A percentile compares a stretch with the other conserved stretches of the same genome.
Evolutionary conservation across 495 filamentous ascomycete species (phyloP).

Genomic region (Poronia punctata): DNA sequence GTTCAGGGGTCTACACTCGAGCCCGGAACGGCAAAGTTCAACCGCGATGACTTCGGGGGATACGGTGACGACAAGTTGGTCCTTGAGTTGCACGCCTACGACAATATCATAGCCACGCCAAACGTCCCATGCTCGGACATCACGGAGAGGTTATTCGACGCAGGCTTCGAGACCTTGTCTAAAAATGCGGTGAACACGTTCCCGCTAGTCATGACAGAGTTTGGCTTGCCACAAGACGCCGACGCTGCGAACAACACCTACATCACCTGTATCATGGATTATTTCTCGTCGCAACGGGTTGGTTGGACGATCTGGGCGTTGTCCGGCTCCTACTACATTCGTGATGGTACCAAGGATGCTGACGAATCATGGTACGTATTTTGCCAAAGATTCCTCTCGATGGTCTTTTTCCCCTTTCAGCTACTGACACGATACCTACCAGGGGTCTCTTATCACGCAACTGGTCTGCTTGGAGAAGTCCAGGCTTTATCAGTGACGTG

Average conservation of each 20-base stretch:
- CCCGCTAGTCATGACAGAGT: slow-evolving; percentile 45
- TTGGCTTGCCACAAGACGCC: slow-evolving; percentile 36
- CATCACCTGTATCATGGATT: slow-evolving; percentile 39
- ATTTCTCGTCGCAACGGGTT: slow-evolving; percentile 36
- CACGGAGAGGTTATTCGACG: slow-evolving; percentile 40
- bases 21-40: slow-evolving; percentile 36
- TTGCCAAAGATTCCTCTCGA: not conserved
- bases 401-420: no score
- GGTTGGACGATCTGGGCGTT: slow-evolving; percentile 56
- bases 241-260: slow-evolving; percentile 36
- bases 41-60: slow-evolving; percentile 33
- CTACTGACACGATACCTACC: not conserved
- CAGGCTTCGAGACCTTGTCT: slow-evolving; percentile 50
- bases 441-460: slow-evolving; percentile 35
- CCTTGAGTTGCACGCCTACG: slow-evolving; percentile 56
- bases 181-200: slow-evolving; percentile 37
- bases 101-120: slow-evolving; percentile 32
- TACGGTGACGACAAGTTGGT: slow-evolving; percentile 45
- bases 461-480: slow-evolving; percentile 35
- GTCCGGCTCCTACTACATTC: slow-evolving; percentile 49
- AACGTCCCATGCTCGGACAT: slow-evolving; percentile 40
- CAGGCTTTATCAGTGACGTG: slow-evolving; percentile 24
- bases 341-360: slow-evolving; percentile 38
- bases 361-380: slow-evolving; percentile 42
- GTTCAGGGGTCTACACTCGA: slow-evolving; percentile 35